Evolutionary conservation across 73 alveolate genomes (phyloP).

Genomic region (Paramecium caudatum): DNA sequence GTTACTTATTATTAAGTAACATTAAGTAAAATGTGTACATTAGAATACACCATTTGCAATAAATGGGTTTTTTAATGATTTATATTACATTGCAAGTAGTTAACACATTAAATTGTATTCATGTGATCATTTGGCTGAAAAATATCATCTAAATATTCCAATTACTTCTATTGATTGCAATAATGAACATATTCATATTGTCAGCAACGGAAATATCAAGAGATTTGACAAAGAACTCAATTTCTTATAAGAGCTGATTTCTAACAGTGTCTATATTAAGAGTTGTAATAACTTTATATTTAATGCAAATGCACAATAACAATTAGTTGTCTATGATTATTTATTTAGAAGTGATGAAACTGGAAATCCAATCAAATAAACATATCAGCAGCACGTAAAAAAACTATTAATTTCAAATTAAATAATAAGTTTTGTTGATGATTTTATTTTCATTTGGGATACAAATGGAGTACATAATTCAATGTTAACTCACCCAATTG

Average conservation of each 20-base stretch:
- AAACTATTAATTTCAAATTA: neutral
- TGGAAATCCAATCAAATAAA: slow-evolving; percentile 44
- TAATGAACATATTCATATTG: slow-evolving; percentile 44
- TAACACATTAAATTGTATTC: slow-evolving; percentile 37
- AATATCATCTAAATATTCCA: slow-evolving; percentile 51
- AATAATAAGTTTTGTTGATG: slow-evolving; percentile 43
- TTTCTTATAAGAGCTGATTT: slow-evolving; percentile 29
- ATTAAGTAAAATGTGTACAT: neutral
- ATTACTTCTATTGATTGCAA: slow-evolving; percentile 24
- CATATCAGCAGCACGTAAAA: neutral
- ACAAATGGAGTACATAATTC: slow-evolving; percentile 30
- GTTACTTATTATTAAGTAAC: slow-evolving; percentile 20
- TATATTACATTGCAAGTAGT: slow-evolving; percentile 42
- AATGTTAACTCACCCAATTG: slow-evolving; percentile 43
- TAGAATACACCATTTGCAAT: neutral
- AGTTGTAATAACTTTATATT: slow-evolving; percentile 27
- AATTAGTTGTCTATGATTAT: slow-evolving; percentile 35
- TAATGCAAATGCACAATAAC: neutral
- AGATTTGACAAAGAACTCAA: slow-evolving; percentile 45
- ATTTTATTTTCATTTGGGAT: slow-evolving; percentile 61
- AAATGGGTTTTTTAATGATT: slow-evolving; percentile 45
- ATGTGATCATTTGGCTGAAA: neutral
- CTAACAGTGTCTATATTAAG: neutral
- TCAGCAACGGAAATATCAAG: slow-evolving; percentile 38
- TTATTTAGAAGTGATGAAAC: neutral